These are phyloP conservation scores for Arthrobotrys pseudoclavata DNA, from an alignment of 2,329 filamentous ascomycete genomes.

Conservation along the genomic window DNA sequence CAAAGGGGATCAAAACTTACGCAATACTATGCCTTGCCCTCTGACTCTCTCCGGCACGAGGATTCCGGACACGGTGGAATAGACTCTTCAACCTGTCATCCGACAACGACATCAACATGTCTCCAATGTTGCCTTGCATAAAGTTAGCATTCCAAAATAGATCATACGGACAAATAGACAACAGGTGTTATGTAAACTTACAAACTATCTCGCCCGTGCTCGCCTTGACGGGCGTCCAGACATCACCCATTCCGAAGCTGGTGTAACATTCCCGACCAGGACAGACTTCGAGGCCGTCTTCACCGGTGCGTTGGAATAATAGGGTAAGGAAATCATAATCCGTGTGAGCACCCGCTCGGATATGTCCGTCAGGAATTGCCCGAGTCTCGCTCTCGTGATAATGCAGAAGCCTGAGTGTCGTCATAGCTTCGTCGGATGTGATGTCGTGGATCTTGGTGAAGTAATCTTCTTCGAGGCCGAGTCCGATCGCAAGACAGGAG, in stretches of 20 bases:
- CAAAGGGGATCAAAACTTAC: conserved; percentile 50
- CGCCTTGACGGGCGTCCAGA: conserved; percentile 75
- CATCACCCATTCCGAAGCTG: conserved; percentile 72
- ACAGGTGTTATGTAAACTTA: conserved; percentile 54
- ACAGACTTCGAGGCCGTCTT: conserved; percentile 76
- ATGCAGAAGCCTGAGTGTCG: conserved; percentile 72
- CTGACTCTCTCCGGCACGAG: conserved; percentile 70
- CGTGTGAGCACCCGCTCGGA: conserved; percentile 74
- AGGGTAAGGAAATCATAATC: conserved; percentile 76
- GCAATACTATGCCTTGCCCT: conserved; percentile 76
- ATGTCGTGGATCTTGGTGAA: conserved; percentile 72
- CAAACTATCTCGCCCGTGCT: conserved; percentile 72
- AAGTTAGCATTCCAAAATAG: conserved; percentile 42
- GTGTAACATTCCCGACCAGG: conserved; percentile 75
- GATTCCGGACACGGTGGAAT: conserved; percentile 74
- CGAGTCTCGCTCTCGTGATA: conserved; percentile 70
- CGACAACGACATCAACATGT: conserved; percentile 76
- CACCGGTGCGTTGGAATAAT: conserved; percentile 74
- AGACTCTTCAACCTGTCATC: conserved; percentile 78
- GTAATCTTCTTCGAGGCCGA: conserved; percentile 72
- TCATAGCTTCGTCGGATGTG: conserved; percentile 70
- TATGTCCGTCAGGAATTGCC: conserved; percentile 63
- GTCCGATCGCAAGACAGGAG: conserved; percentile 72
- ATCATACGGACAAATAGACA: conserved; percentile 4
- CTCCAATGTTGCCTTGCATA: conserved; percentile 67